These are phyloP conservation scores for Orbilia quercus DNA, from an alignment of 2,329 filamentous ascomycete species.

Conservation along the genomic window DNA sequence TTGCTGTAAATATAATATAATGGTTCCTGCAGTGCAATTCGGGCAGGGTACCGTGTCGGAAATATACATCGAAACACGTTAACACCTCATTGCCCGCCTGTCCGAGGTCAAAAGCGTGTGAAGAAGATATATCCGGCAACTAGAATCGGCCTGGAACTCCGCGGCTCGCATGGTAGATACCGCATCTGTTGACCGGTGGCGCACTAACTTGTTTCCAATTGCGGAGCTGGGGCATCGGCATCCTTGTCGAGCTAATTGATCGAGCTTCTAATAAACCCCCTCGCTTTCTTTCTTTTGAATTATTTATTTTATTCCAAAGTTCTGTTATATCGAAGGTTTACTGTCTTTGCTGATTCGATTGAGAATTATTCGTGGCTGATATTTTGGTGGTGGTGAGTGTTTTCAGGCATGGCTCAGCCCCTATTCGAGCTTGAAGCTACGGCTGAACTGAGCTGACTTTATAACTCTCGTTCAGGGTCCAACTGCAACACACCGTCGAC, in stretches of 20 bases:
- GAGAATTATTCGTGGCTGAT: too few species aligned
- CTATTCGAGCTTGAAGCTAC: conserved; percentile 21
- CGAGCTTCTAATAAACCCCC: too few species aligned
- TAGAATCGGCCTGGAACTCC: conserved; percentile 32
- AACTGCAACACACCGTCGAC: conserved; percentile 34
- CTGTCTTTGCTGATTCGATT: too few species aligned
- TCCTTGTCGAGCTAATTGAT: too few species aligned
- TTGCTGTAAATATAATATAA: too few species aligned
- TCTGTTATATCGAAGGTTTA: background rate
- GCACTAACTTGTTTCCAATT: conserved; percentile 20
- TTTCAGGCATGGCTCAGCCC: conserved; percentile 19
- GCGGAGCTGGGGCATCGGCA: conserved; percentile 10
- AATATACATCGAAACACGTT: background rate
- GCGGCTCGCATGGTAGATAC: conserved; percentile 53
- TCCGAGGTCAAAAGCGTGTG: background rate
- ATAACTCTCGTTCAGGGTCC: conserved; percentile 31
- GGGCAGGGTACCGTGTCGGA: background rate
- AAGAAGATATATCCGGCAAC: conserved; percentile 25
- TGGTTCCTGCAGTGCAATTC: background rate
- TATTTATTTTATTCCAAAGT: background rate
- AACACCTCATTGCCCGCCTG: background rate
- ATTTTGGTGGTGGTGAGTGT: conserved; percentile 12
- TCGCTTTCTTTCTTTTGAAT: conserved; percentile 8
- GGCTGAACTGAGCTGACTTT: conserved; percentile 52
- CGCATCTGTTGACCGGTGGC: conserved; percentile 27